Percentiles rank a stretch among this genome's conserved stretches.
These are phyloP conservation scores for Pleurotus pulmonarius DNA, from an alignment of 768 basidiomycete genomes.

Conservation along the genomic window DNA sequence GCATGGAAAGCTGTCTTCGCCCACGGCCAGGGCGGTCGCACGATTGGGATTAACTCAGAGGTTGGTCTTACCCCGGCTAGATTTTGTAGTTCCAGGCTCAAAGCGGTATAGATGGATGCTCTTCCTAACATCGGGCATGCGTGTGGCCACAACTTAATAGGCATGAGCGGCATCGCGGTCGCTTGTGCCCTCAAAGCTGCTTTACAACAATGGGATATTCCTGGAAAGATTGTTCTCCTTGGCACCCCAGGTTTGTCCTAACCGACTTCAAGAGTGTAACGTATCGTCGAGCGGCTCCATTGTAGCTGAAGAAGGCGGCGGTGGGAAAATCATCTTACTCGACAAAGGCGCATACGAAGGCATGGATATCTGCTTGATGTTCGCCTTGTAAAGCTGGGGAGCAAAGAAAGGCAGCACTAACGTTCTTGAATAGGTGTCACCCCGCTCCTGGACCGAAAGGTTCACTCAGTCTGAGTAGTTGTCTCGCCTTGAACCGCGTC, in stretches of 20 bases:
- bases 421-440: conserved; percentile 55
- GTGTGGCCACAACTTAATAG: conserved; percentile 84
- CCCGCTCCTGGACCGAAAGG: conserved; percentile 74
- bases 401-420: not conserved
- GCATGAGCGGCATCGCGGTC: conserved; percentile 69
- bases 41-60: conserved; percentile 79
- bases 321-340: conserved; percentile 68
- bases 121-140: conserved; percentile 62
- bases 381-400: conserved; percentile 11
- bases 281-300: not conserved
- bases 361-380: conserved; percentile 81
- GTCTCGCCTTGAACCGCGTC: conserved; percentile 58
- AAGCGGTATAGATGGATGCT: conserved; percentile 53
- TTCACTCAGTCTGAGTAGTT: conserved; percentile 61
- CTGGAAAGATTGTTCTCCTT: conserved; percentile 66
- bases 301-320: conserved; percentile 75
- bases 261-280: conserved; percentile 7
- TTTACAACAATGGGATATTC: conserved; percentile 55
- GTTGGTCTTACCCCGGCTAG: conserved; percentile 26
- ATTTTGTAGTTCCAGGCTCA: not conserved
- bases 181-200: conserved; percentile 66
- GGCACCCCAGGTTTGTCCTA: conserved; percentile 65
- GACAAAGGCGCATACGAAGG: conserved; percentile 69
- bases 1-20: conserved; percentile 73
- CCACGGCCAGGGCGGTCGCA: conserved; percentile 62